These are phyloP conservation scores for Plantago elongata DNA, from an alignment of 257 asterid genomes.

Conservation along the genomic window DNA sequence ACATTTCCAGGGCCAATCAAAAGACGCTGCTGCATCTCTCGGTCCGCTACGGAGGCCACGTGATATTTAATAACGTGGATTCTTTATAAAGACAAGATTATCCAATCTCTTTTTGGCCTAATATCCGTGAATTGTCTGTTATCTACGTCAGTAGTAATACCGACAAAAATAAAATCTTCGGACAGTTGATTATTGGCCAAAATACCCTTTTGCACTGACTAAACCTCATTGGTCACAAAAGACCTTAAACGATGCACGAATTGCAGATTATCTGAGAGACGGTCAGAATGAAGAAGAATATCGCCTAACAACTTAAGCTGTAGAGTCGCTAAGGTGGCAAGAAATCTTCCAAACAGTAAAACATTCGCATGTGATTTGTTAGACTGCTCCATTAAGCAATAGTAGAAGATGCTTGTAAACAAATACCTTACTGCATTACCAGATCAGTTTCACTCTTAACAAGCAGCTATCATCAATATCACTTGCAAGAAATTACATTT, in stretches of 20 bases:
- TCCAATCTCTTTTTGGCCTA: conserved; percentile 1
- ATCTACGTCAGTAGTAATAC: background rate
- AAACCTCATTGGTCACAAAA: conserved; percentile 4
- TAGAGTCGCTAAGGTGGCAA: background rate
- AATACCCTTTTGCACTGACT: background rate
- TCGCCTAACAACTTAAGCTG: background rate
- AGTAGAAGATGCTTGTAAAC: too few species aligned
- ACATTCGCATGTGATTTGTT: too few species aligned
- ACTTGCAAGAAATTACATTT: too few species aligned
- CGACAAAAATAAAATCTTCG: background rate
- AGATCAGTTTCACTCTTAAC: too few species aligned
- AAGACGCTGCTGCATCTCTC: background rate
- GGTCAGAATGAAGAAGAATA: background rate
- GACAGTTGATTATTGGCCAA: conserved; percentile 5
- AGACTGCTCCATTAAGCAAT: too few species aligned
- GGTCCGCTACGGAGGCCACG: background rate
- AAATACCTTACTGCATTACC: too few species aligned
- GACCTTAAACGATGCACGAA: background rate
- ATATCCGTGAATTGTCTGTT: conserved; percentile 1
- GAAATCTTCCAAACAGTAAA: too few species aligned
- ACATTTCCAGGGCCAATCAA: conserved; percentile 2
- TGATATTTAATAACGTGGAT: conserved; percentile 3
- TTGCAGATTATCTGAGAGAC: background rate
- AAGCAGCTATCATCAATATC: too few species aligned
- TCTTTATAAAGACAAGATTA: background rate